phyloP scores from a whole-genome alignment of 75 land plant genomes.

The Isoetes taiwanensis region DNA sequence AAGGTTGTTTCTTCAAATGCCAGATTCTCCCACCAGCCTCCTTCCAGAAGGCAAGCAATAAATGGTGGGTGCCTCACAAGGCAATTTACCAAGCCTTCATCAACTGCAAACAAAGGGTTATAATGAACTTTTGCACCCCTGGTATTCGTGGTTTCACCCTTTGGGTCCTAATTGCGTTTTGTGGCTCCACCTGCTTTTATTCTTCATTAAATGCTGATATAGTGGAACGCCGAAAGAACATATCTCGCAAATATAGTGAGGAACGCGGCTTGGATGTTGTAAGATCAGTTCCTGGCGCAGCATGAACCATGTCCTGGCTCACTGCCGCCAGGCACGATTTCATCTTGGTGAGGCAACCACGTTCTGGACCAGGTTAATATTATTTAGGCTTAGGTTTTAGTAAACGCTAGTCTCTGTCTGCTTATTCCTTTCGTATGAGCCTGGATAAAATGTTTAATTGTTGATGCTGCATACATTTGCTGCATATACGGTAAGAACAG shows the following conservation, averaged over 20 bases:
- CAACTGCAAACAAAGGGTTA: too few relatives aligned
- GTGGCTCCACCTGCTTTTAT: slow-evolving; percentile 24
- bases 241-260: slow-evolving; percentile 80
- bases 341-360: slow-evolving; percentile 70
- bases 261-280: slow-evolving; percentile 87
- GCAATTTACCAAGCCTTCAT: too few relatives aligned
- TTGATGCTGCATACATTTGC: slow-evolving; percentile 59
- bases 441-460: background rate
- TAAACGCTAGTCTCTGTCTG: background rate
- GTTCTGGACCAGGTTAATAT: slow-evolving; percentile 65
- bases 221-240: slow-evolving; percentile 31
- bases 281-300: slow-evolving; percentile 86
- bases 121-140: too few relatives aligned
- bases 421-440: background rate
- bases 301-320: slow-evolving; percentile 82
- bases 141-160: slow-evolving; percentile 35
- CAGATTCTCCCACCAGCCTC: too few relatives aligned
- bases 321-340: slow-evolving; percentile 71
- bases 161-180: slow-evolving; percentile 30
- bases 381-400: background rate
- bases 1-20: too few relatives aligned
- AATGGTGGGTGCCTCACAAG: too few relatives aligned
- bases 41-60: too few relatives aligned
- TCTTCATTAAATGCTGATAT: slow-evolving; percentile 17
- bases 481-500: slow-evolving; percentile 70